A percentile compares a stretch with the other conserved stretches of the same genome.
Evolutionary conservation across 2,329 filamentous ascomycete species (phyloP).

Genomic region (Monosporascus ibericus): DNA sequence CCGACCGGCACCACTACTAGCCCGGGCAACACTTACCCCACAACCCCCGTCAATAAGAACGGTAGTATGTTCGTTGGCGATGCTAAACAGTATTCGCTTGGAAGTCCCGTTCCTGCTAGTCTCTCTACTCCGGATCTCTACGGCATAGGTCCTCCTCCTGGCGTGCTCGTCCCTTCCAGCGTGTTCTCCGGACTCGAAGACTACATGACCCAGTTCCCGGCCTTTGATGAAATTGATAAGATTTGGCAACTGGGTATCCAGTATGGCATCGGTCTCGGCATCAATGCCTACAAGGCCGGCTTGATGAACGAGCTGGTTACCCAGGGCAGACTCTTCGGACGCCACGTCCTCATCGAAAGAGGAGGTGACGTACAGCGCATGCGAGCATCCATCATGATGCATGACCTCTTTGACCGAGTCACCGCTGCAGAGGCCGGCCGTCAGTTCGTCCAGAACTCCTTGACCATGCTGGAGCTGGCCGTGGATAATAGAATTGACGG

Average conservation of each 20-base stretch:
- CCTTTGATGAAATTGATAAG: conserved; percentile 5
- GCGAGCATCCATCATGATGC: neutral
- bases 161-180: neutral
- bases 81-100: too few species aligned
- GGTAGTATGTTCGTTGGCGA: too few species aligned
- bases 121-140: too few species aligned
- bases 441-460: neutral
- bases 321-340: conserved; percentile 6
- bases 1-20: too few species aligned
- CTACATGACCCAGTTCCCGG: conserved; percentile 1
- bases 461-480: too few species aligned
- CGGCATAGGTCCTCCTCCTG: neutral
- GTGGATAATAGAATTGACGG: too few species aligned
- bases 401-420: neutral
- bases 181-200: conserved; percentile 6
- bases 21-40: too few species aligned
- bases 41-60: too few species aligned
- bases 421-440: neutral
- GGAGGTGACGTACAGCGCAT: neutral
- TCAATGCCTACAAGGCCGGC: conserved; percentile 5
- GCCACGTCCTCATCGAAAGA: neutral
- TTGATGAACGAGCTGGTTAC: conserved; percentile 10
- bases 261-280: conserved; percentile 15
- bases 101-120: too few species aligned
- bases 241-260: conserved; percentile 14